Evolutionary conservation across 148 eudicot species (phyloP).

Genomic region (Chenopodium suecicum): DNA sequence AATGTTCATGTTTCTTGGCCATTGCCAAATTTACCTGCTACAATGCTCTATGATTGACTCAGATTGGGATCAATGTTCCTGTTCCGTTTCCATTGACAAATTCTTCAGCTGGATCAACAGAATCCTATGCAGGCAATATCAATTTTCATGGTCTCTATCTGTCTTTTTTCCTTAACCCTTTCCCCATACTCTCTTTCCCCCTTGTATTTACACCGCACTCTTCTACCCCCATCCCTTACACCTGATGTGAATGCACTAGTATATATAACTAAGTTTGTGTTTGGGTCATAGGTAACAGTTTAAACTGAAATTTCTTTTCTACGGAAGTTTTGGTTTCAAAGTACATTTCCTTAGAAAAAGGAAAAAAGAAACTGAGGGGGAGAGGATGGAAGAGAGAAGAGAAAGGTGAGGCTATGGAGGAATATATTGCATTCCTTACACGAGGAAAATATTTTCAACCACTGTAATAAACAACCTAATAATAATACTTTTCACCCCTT

Average conservation of each 20-base stretch:
- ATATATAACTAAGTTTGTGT: not conserved
- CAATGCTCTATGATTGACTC: constrained; percentile 16
- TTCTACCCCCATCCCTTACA: not conserved
- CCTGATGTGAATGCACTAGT: not conserved
- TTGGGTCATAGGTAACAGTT: no score
- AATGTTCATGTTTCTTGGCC: no score
- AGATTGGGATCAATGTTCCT: constrained; percentile 48
- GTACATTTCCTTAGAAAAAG: no score
- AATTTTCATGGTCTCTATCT: constrained; percentile 27
- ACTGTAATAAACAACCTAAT: no score
- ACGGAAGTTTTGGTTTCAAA: no score
- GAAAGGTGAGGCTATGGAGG: no score
- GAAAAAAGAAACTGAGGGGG: no score
- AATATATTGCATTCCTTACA: no score
- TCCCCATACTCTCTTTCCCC: not conserved
- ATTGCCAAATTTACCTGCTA: constrained; percentile 6
- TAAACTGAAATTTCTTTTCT: no score
- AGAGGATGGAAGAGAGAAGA: no score
- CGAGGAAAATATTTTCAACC: no score
- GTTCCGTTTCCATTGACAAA: constrained; percentile 39
- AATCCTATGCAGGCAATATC: constrained; percentile 29
- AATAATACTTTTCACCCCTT: no score
- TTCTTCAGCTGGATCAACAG: constrained; percentile 33
- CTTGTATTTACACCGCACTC: not conserved
- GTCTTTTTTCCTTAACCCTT: constrained; percentile 5